Conservation (phyloP, 1,284 basidiomycete genomes). For the Cutaneotrichosporon cutaneum region DNA sequence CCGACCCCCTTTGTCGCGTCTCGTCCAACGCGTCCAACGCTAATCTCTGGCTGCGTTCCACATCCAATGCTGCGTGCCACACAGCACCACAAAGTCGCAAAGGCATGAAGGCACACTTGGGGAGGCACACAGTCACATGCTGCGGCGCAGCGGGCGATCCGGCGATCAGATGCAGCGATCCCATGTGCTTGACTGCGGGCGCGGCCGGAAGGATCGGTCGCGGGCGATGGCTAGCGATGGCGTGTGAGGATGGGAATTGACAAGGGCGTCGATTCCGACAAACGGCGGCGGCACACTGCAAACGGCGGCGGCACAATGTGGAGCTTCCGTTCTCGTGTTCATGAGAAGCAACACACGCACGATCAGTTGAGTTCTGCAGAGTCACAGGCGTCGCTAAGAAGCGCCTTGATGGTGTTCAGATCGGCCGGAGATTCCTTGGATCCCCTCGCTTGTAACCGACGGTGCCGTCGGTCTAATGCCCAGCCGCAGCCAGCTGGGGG, state of each 20-base stretch:
- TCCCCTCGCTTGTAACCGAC: too few relatives aligned
- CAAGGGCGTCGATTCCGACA: neutral
- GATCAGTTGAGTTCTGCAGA: too few relatives aligned
- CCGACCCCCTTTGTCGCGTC: neutral
- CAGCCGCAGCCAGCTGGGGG: too few relatives aligned
- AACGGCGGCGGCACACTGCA: too few relatives aligned
- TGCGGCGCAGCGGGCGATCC: neutral
- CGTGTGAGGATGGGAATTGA: neutral
- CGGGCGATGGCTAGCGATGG: neutral
- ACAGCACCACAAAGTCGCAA: neutral
- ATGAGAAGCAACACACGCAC: neutral
- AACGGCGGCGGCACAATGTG: too few relatives aligned
- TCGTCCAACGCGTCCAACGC: neutral
- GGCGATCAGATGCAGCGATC: neutral
- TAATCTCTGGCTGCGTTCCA: neutral
- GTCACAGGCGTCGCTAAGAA: too few relatives aligned
- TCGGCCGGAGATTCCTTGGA: too few relatives aligned
- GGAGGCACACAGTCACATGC: neutral
- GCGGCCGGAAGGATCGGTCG: neutral
- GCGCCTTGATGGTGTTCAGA: too few relatives aligned
- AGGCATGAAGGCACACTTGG: neutral
- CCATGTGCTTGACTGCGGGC: neutral
- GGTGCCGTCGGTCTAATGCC: too few relatives aligned
- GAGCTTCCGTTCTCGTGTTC: neutral
- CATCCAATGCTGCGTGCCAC: neutral